Percentiles rank a stretch among this genome's conserved stretches.
phyloP scores from a whole-genome alignment of 345 rosid species.

The Citrus inodora region DNA sequence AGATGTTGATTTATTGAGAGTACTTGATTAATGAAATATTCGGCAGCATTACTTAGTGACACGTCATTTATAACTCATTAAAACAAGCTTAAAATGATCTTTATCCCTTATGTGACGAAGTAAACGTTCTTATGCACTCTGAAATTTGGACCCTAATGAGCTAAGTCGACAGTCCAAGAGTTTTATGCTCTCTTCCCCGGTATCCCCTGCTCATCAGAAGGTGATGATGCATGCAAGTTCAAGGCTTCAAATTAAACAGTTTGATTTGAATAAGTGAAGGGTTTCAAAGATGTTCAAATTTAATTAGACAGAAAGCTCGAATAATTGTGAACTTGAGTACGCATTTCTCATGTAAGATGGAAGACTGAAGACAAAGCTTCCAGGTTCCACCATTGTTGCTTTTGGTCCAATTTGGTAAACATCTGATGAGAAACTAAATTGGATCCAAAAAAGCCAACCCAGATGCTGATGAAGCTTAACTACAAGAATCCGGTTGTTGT shows the following conservation, averaged over 20 bases:
- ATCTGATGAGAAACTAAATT: background rate
- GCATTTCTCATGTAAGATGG: background rate
- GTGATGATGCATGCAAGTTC: too few relatives aligned
- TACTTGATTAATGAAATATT: background rate
- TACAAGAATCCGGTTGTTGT: background rate
- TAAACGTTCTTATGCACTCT: background rate
- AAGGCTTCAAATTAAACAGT: background rate
- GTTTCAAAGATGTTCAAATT: background rate
- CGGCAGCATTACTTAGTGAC: background rate
- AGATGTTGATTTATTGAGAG: background rate
- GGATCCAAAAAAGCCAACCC: background rate
- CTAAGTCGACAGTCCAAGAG: too few relatives aligned
- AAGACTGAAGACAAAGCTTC: background rate
- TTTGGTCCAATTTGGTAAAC: background rate
- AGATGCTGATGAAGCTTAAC: background rate
- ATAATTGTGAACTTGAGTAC: background rate
- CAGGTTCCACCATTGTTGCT: background rate
- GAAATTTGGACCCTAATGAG: background rate
- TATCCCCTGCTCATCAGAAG: too few relatives aligned
- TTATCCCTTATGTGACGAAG: too few relatives aligned
- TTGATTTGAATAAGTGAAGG: background rate
- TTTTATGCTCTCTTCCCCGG: too few relatives aligned
- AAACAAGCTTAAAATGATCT: background rate
- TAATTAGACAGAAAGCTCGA: background rate
- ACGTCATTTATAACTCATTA: too few relatives aligned